Percentiles rank a stretch among this genome's conserved stretches.
Evolutionary conservation across 345 rosid species (phyloP).

Genomic region (Nephelium lappaceum): DNA sequence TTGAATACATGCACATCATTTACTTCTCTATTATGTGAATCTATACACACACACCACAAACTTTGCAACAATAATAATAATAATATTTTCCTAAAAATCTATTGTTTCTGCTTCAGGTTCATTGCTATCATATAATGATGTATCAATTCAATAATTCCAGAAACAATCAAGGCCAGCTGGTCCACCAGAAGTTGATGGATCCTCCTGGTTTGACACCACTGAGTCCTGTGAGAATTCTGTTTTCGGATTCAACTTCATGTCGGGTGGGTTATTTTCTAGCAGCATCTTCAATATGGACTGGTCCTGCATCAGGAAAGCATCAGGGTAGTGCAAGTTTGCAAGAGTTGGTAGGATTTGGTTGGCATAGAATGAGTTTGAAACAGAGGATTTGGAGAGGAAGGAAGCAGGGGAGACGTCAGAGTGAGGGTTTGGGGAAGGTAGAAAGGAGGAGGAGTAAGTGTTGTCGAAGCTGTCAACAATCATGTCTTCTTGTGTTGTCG

Average conservation of each 20-base stretch:
- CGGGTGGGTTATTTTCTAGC: constrained; percentile 38
- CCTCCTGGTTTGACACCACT: constrained; percentile 29
- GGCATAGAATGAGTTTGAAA: constrained; percentile 27
- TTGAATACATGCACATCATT: constrained; percentile 10
- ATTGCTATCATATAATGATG: neutral
- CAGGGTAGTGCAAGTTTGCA: constrained; percentile 43
- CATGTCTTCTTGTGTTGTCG: constrained; percentile 28
- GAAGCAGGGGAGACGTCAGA: constrained; percentile 35
- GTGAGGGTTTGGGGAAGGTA: constrained; percentile 29
- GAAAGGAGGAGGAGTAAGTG: constrained; percentile 3
- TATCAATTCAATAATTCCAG: constrained; percentile 49
- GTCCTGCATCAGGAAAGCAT: constrained; percentile 50
- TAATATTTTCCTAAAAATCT: neutral
- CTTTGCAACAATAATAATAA: constrained; percentile 7
- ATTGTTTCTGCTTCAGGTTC: neutral
- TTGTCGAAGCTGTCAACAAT: constrained; percentile 33
- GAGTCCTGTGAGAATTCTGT: constrained; percentile 36
- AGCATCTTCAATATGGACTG: constrained; percentile 54
- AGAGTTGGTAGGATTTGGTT: constrained; percentile 32
- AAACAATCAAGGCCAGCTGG: constrained; percentile 44
- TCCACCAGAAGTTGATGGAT: constrained; percentile 38
- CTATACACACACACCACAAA: constrained; percentile 18
- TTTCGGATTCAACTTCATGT: constrained; percentile 21
- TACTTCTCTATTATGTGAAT: neutral
- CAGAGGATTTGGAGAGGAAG: constrained; percentile 23